Conservation (phyloP, 768 basidiomycete genomes). For the Lenzites betulinus region DNA sequence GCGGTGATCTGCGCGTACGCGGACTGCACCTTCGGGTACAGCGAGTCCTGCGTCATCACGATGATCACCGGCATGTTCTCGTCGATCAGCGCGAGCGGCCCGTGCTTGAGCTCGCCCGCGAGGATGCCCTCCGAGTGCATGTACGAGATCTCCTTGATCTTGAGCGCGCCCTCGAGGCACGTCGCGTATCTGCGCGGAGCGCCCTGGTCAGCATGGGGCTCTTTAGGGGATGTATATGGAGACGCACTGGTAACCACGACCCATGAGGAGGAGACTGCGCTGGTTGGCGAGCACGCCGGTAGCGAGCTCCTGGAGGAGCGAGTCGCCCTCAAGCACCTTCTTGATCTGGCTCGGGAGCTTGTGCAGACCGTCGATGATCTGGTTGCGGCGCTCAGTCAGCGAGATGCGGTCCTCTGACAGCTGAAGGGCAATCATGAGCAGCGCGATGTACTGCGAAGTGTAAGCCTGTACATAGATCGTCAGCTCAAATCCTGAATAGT, state of each 20-base stretch:
- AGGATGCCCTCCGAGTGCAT: conserved; percentile 90
- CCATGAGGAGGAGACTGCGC: conserved; percentile 93
- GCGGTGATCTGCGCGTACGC: conserved; percentile 97
- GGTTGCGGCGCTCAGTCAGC: conserved; percentile 83
- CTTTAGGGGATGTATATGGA: not conserved
- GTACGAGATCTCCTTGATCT: conserved; percentile 99
- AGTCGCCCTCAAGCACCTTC: conserved; percentile 80
- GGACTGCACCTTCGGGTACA: conserved; percentile 97
- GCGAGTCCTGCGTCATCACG: conserved; percentile 98
- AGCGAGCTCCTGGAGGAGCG: conserved; percentile 77
- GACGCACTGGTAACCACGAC: conserved; percentile 91
- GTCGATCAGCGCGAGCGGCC: conserved; percentile 95
- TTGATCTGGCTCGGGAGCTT: conserved; percentile 89
- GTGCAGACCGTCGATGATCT: conserved; percentile 93
- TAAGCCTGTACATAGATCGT: conserved; percentile 63
- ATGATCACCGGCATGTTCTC: conserved; percentile 99
- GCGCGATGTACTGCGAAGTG: conserved; percentile 97
- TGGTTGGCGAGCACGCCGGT: conserved; percentile 74
- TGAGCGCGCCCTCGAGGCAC: conserved; percentile 95
- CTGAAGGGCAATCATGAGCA: conserved; percentile 98
- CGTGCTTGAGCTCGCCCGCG: conserved; percentile 98
- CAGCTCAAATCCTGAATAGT: not conserved
- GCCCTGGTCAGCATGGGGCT: not conserved
- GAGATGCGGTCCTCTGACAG: conserved; percentile 97
- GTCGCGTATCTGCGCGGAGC: conserved; percentile 71